phyloP scores from a whole-genome alignment of 345 rosid genomes.

The Arabis alpina region DNA sequence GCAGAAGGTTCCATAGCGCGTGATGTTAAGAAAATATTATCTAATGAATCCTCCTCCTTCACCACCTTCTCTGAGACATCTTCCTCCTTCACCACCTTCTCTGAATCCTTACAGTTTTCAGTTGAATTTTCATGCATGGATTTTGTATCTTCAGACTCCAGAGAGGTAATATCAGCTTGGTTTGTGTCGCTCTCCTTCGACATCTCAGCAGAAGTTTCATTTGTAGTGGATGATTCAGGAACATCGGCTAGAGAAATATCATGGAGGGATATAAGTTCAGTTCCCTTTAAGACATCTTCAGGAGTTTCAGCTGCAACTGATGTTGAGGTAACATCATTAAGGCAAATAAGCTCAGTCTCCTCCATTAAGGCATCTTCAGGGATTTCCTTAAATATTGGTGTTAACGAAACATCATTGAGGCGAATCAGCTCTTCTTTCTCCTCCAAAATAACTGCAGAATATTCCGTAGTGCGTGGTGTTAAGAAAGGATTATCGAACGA shows the following conservation, averaged over 20 bases:
- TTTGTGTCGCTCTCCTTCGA: conserved; percentile 38
- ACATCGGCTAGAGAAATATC: conserved; percentile 12
- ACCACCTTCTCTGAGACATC: background rate
- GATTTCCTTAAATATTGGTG: background rate
- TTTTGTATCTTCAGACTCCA: conserved; percentile 38
- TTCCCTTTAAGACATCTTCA: conserved; percentile 39
- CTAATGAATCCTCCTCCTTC: conserved; percentile 2
- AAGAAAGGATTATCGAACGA: conserved; percentile 32
- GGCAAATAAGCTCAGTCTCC: conserved; percentile 14
- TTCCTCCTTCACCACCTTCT: background rate
- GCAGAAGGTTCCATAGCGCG: conserved; percentile 11
- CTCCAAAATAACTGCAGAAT: background rate
- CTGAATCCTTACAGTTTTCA: conserved; percentile 24
- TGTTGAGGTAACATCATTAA: conserved; percentile 14
- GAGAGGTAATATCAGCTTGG: conserved; percentile 27
- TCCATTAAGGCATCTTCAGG: conserved; percentile 3
- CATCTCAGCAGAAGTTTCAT: conserved; percentile 40
- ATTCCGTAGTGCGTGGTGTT: conserved; percentile 24
- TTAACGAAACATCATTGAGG: conserved; percentile 12
- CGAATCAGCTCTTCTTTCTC: background rate
- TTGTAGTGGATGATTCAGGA: conserved; percentile 32
- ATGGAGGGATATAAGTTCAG: conserved; percentile 30
- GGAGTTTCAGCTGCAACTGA: conserved; percentile 33
- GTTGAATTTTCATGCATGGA: conserved; percentile 45
- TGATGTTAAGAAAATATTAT: conserved; percentile 12